phyloP scores from a whole-genome alignment of 306 rosid species.

The Nissolia schottii region DNA sequence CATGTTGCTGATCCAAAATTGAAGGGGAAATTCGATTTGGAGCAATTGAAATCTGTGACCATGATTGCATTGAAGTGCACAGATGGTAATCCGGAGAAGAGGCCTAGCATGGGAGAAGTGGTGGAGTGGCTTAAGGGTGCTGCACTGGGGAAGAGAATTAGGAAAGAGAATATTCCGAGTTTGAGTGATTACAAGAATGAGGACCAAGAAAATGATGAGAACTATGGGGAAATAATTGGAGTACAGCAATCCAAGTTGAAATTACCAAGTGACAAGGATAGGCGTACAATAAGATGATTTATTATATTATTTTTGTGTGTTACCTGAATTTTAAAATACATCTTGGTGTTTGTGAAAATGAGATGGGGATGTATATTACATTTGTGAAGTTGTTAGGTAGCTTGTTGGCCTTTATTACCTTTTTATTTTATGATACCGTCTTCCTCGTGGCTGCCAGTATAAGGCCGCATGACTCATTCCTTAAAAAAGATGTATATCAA shows the following conservation, averaged over 20 bases:
- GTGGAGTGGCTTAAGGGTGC: slow-evolving; percentile 54
- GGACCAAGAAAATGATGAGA: slow-evolving; percentile 29
- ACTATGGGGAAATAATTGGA: slow-evolving; percentile 27
- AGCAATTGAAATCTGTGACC: slow-evolving; percentile 45
- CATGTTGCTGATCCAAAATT: slow-evolving; percentile 61
- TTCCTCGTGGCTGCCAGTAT: background rate
- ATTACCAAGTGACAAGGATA: slow-evolving; percentile 22
- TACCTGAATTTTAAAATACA: background rate
- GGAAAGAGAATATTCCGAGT: slow-evolving; percentile 8
- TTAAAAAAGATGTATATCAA: background rate
- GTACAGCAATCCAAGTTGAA: slow-evolving; percentile 26
- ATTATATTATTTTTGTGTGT: background rate
- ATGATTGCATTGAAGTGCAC: slow-evolving; percentile 58
- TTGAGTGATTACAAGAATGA: slow-evolving; percentile 16
- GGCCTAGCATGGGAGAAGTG: slow-evolving; percentile 64
- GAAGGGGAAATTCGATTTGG: slow-evolving; percentile 46
- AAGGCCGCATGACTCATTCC: background rate
- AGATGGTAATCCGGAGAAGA: slow-evolving; percentile 42
- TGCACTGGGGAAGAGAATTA: slow-evolving; percentile 8
- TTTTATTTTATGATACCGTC: background rate
- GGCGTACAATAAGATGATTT: slow-evolving; percentile 38
- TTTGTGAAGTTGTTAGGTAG: background rate
- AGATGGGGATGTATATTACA: slow-evolving; percentile 8
- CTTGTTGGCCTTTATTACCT: background rate
- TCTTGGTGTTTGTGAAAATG: background rate